Evolutionary conservation across 2,329 filamentous ascomycete genomes (phyloP).

Genomic region (Ustulina deusta): DNA sequence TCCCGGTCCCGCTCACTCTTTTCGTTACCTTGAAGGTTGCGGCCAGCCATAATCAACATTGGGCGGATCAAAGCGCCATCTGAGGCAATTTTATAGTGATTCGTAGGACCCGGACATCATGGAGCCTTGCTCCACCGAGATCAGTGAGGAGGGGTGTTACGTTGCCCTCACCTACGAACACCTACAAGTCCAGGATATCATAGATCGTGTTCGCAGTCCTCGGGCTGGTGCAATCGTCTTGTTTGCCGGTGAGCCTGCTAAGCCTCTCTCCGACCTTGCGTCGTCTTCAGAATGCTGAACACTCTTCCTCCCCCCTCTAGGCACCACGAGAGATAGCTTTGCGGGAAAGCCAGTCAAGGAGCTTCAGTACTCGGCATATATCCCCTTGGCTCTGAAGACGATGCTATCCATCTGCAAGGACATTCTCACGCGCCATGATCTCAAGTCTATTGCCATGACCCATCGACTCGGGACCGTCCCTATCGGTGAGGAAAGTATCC

Average conservation of each 20-base stretch:
- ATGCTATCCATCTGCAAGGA: constrained; percentile 73
- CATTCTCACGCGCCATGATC: constrained; percentile 69
- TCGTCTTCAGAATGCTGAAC: constrained; percentile 30
- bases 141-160: constrained; percentile 66
- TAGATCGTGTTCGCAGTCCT: constrained; percentile 77
- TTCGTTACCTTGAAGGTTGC: background rate
- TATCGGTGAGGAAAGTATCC: constrained; percentile 91
- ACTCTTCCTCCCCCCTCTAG: constrained; percentile 54
- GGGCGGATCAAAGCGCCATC: background rate
- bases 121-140: constrained; percentile 53
- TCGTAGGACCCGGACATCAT: constrained; percentile 33
- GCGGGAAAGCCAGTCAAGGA: constrained; percentile 76
- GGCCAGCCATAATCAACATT: background rate
- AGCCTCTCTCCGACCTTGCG: background rate
- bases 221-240: constrained; percentile 81
- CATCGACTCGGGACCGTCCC: constrained; percentile 89
- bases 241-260: constrained; percentile 70
- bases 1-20: background rate
- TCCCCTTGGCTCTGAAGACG: constrained; percentile 74
- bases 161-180: constrained; percentile 75
- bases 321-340: constrained; percentile 83
- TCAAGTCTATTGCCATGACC: constrained; percentile 81
- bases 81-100: background rate
- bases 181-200: constrained; percentile 68
- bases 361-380: constrained; percentile 81